Evolutionary conservation across 2,329 filamentous ascomycete species (phyloP), one percentile per base, ranked within the genome.

Genomic region (Aspergillus sp.): DNA sequence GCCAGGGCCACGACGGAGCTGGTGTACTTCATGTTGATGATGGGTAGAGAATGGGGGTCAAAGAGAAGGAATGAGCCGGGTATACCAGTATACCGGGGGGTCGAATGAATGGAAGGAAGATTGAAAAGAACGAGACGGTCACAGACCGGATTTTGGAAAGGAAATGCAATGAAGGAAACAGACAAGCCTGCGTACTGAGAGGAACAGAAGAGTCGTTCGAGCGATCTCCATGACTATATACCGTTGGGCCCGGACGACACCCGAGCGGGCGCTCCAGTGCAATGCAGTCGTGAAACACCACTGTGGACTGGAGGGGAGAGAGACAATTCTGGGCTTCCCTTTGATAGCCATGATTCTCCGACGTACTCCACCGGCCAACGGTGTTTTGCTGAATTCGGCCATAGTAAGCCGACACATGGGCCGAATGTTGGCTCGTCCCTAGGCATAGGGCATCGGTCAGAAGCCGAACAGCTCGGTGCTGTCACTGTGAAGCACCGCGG

Each of bases 1-100:
- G 76, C 72, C 49, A 78, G 56, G 58, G 72, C 69, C 56, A 77
- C 59, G 53, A 73, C 68, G 56, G 76, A 63, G 48, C 71, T 65
- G 61, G 71, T 59, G 49, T 71, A 68, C 69, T 76, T 76, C 75
- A 76, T 77, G 50, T 47, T 42, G 45, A 25, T 43, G 42, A 5
- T 14, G 59, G 47, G 52, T 45, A 46, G 38, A 56, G 45, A 54
- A 54, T 45, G 52, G 50, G 52, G 31, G 34, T 46, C 36, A 13
- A 40, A 56, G 49, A 59, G 51, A 53, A 58, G 55, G 43, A 57
- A 57, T 48, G 53, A 52, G 40, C 40, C 46, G 52, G 49, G 60
- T 62, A 62, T 62, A 62, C 60, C 60, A 55, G 58, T 62, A 62
- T 58, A 62, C 60, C 60, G 43, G 36, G 36, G 23, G 44, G 29